A percentile compares a stretch with the other conserved stretches of the same genome.
Evolutionary conservation across 176 grass and related monocot genomes (phyloP).

Genomic region (Bromus sterilis): DNA sequence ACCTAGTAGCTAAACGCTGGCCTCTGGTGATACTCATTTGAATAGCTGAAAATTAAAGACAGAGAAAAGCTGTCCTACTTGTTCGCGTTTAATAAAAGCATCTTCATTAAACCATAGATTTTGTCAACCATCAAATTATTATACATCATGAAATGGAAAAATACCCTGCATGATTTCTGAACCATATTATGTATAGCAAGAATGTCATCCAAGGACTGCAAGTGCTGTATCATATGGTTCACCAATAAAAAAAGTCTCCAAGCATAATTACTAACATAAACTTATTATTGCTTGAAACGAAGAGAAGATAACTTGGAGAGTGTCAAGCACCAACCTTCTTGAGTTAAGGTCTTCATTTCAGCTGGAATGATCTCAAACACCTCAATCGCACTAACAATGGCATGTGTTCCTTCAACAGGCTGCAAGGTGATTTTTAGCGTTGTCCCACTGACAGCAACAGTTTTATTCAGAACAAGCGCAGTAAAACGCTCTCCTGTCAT

Average conservation of each 20-base stretch:
- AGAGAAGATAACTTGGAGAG: not conserved
- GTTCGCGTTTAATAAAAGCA: not conserved
- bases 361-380: slow-evolving; percentile 82
- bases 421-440: slow-evolving; percentile 60
- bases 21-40: not conserved
- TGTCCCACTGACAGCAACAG: slow-evolving; percentile 63
- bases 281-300: slow-evolving; percentile 3
- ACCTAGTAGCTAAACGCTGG: not conserved
- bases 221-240: not conserved
- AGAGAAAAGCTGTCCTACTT: not conserved
- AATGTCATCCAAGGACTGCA: not conserved
- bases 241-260: not conserved
- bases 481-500: slow-evolving; percentile 73
- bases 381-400: slow-evolving; percentile 84
- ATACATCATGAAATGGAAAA: slow-evolving; percentile 5
- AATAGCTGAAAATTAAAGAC: not conserved
- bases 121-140: not conserved
- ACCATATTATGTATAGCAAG: not conserved
- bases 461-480: slow-evolving; percentile 88
- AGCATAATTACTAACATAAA: slow-evolving; percentile 3
- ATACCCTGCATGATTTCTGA: not conserved
- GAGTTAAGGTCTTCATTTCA: slow-evolving; percentile 62
- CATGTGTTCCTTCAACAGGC: slow-evolving; percentile 46
- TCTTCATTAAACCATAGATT: not conserved
- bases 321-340: slow-evolving; percentile 56